A percentile compares a stretch with the other conserved stretches of the same genome.
Evolutionary conservation across 768 basidiomycete genomes (phyloP).

Genomic region (Hebeloma cylindrosporum): DNA sequence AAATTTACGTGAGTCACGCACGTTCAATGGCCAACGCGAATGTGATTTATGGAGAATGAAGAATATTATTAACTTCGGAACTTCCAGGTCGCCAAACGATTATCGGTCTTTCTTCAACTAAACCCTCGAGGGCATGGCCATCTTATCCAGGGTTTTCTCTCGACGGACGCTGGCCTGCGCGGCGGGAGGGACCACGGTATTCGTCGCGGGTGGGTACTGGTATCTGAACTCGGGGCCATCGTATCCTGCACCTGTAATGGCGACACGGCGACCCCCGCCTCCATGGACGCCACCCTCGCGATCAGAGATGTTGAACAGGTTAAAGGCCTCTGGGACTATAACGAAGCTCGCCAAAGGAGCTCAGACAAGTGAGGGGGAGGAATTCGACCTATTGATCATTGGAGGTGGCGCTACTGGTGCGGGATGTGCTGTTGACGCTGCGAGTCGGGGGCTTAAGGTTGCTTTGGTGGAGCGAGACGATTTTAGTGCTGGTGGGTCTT

Average conservation of each 20-base stretch:
- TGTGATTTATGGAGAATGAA: too few relatives aligned
- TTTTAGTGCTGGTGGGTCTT: conserved; percentile 73
- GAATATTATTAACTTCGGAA: too few relatives aligned
- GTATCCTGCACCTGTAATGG: conserved; percentile 61
- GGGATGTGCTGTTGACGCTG: conserved; percentile 95
- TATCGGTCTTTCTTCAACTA: too few relatives aligned
- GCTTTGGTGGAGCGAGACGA: conserved; percentile 93
- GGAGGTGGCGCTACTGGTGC: conserved; percentile 88
- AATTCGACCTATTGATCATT: conserved; percentile 26
- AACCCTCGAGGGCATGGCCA: too few relatives aligned
- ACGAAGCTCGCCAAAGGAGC: conserved; percentile 14
- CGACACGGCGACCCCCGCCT: conserved; percentile 70
- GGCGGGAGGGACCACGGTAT: conserved; percentile 51
- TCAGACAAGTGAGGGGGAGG: conserved; percentile 15
- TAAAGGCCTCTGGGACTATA: conserved; percentile 46
- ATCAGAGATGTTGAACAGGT: conserved; percentile 59
- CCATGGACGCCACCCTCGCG: conserved; percentile 78
- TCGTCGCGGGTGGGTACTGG: conserved; percentile 62
- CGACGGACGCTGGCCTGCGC: conserved; percentile 54
- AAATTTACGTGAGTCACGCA: too few relatives aligned
- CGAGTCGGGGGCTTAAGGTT: conserved; percentile 86
- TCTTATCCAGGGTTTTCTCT: conserved; percentile 48
- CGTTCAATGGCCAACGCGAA: too few relatives aligned
- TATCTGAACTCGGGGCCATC: conserved; percentile 74
- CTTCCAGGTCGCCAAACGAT: too few relatives aligned